Evolutionary conservation across 768 basidiomycete genomes (phyloP), one percentile per base, ranked within the genome.

Genomic region (Mrakia gelida): DNA sequence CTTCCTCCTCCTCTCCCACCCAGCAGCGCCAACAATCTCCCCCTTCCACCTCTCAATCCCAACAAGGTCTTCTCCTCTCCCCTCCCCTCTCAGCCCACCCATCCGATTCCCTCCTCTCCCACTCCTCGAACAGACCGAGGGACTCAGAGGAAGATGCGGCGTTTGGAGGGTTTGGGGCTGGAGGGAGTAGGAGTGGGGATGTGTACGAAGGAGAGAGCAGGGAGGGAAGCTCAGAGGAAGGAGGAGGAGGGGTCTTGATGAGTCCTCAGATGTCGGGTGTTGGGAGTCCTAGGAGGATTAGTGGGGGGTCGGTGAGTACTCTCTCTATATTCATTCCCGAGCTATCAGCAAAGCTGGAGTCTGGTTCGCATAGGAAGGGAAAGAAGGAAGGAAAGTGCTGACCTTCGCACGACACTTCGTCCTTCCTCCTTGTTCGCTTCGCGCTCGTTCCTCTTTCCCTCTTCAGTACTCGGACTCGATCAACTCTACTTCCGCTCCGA

Each of bases 391-490:
- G 45, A 2, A 45, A 45, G 11, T 43, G 45, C 45, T 45, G 45
- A 45, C 45, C 45, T 45, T 45, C 45, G 45, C 38, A 45, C 45
- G 45, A 45, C 45, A 5, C 11, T 11, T 43, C 41, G 41, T n/a
- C 41, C 15, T 45, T 45, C 45, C 45, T 45, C 11, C 28, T 23
- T 26, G 8, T 28, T 21, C 15, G 9, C 16, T 52, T 52, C 49
- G 49, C 59, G 59, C 59, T 59, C 59, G 59, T 59, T 28, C 59
- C 59, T 59, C 59, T 21, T 21, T 52, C 4, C 49, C 9, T 56
- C n/a, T 59, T 59, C 59, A 59, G 59, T 59, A 59, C 59, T 59
- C 59, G 28, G 59, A 59, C 28, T 59, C 59, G n/a, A 59, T 59
- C 59, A 13, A 59, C 49, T 52, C 49, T 26, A 59, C 26, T 28